phyloP scores from a whole-genome alignment of 2,329 filamentous ascomycete species.

The Pleochaeta shiraiana region DNA sequence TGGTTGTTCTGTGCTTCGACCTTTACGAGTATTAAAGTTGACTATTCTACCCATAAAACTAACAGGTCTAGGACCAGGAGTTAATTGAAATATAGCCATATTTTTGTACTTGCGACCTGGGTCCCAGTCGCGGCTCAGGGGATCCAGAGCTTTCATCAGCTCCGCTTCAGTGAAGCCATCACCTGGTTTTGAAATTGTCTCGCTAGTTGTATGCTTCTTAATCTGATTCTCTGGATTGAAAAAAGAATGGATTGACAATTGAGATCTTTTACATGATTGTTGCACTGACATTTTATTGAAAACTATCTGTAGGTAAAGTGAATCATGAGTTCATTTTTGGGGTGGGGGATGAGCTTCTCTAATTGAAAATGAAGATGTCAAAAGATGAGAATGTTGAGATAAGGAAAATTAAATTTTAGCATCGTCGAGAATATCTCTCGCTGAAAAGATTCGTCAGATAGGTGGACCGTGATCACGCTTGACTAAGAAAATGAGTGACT shows the following conservation, averaged over 20 bases:
- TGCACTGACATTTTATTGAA: not conserved
- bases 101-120: conserved; percentile 27
- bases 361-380: no score
- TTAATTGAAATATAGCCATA: conserved; percentile 24
- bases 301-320: not conserved
- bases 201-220: not conserved
- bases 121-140: conserved; percentile 20
- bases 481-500: no score
- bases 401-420: no score
- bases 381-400: no score
- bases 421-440: no score
- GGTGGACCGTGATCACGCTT: no score
- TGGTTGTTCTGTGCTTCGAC: conserved; percentile 22
- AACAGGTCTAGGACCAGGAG: conserved; percentile 27
- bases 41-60: conserved; percentile 32
- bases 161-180: conserved; percentile 33
- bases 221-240: not conserved
- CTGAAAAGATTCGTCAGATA: no score
- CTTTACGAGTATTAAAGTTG: conserved; percentile 27
- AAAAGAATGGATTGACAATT: not conserved
- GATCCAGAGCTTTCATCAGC: conserved; percentile 21
- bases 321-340: no score
- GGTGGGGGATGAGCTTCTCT: no score
- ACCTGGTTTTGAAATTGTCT: conserved; percentile 14
- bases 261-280: not conserved